These are phyloP conservation scores for Cyathus striatus DNA, from an alignment of 768 basidiomycete species.

Conservation along the genomic window DNA sequence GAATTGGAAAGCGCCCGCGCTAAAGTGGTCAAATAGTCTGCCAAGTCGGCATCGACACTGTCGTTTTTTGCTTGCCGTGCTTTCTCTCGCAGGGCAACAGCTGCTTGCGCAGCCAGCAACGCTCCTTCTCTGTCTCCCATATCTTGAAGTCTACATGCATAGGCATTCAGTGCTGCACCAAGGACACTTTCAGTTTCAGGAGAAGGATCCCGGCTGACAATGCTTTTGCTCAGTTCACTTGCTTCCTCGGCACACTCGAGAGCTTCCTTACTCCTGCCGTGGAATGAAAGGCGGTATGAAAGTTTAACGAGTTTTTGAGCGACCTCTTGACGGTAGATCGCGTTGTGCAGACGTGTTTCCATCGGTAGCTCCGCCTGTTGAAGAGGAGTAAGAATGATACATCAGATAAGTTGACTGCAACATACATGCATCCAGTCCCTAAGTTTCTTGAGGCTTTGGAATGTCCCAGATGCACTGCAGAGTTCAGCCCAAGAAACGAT, in stretches of 20 bases:
- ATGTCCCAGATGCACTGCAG: not conserved
- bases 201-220: not conserved
- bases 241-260: not conserved
- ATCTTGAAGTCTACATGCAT: not conserved
- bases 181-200: not conserved
- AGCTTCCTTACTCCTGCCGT: not conserved
- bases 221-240: not conserved
- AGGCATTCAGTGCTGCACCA: not conserved
- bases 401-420: not conserved
- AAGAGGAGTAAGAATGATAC: not conserved
- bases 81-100: not conserved
- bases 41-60: not conserved
- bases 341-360: too few relatives aligned
- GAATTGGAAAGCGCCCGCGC: not conserved
- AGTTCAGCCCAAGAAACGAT: not conserved
- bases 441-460: constrained; percentile 1
- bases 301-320: not conserved
- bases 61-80: too few relatives aligned
- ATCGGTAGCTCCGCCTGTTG: not conserved
- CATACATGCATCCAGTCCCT: constrained; percentile 3
- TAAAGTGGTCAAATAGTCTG: not conserved
- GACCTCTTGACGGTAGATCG: too few relatives aligned
- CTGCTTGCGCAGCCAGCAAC: not conserved
- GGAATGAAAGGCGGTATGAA: not conserved
- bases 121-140: not conserved